A percentile compares a stretch with the other conserved stretches of the same genome.
Conservation (phyloP, 768 basidiomycete species). For the Steccherinum ochraceum region DNA sequence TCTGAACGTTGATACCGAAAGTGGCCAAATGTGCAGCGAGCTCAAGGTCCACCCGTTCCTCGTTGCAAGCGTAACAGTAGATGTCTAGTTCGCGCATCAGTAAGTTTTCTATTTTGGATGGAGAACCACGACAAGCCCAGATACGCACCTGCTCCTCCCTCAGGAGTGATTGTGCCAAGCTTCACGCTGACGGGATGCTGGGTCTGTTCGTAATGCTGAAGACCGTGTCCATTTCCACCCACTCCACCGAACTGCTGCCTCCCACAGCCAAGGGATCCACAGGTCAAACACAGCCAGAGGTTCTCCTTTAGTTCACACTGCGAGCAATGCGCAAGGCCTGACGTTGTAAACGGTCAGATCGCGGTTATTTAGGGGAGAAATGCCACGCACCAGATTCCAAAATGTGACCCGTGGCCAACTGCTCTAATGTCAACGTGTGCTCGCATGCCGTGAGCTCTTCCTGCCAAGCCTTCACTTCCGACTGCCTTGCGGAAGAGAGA, state of each 20-base stretch:
- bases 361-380: neutral
- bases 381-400: conserved; percentile 42
- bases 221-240: conserved; percentile 86
- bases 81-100: too few species aligned
- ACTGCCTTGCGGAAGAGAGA: conserved; percentile 84
- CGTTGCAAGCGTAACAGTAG: conserved; percentile 90
- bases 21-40: conserved; percentile 64
- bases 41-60: conserved; percentile 72
- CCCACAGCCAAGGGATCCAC: conserved; percentile 87
- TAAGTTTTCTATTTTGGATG: too few species aligned
- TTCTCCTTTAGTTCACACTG: conserved; percentile 86
- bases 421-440: conserved; percentile 59
- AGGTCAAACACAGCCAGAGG: conserved; percentile 92
- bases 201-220: conserved; percentile 67
- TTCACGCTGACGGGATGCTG: conserved; percentile 85
- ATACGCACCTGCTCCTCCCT: conserved; percentile 76
- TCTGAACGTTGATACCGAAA: conserved; percentile 84
- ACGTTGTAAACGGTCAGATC: neutral
- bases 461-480: conserved; percentile 97
- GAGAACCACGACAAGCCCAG: too few species aligned
- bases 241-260: conserved; percentile 75
- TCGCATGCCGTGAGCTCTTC: conserved; percentile 88
- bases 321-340: conserved; percentile 76
- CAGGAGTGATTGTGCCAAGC: conserved; percentile 93
- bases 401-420: conserved; percentile 41